phyloP scores from a whole-genome alignment of 2,329 filamentous ascomycete species.

The Fusarium phyllophilum region DNA sequence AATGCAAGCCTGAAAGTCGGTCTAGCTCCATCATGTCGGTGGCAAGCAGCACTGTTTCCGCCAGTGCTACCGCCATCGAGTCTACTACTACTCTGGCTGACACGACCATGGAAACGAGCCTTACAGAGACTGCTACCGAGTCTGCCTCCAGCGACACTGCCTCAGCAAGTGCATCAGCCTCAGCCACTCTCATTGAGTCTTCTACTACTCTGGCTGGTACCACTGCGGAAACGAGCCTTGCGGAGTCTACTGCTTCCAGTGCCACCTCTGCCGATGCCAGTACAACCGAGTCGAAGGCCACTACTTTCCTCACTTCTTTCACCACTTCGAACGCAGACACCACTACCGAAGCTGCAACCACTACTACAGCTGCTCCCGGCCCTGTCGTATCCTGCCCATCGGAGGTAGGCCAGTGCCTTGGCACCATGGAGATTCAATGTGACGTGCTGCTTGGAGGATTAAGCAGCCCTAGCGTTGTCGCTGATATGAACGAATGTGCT shows the following conservation, averaged over 20 bases:
- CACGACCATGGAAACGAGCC: accelerated
- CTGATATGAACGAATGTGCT: not conserved
- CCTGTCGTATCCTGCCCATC: not conserved
- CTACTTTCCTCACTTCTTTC: not conserved
- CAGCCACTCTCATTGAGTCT: accelerated
- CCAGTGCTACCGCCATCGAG: accelerated
- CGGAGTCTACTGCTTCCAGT: not conserved
- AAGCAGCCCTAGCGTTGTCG: accelerated
- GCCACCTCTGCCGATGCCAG: not conserved
- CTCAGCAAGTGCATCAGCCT: not conserved
- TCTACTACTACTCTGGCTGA: not conserved
- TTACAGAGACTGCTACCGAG: not conserved
- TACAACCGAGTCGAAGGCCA: not conserved
- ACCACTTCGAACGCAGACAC: not conserved
- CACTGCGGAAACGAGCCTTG: not conserved
- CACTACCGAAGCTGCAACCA: not conserved
- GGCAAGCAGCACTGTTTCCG: not conserved
- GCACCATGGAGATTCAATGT: not conserved
- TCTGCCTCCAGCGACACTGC: not conserved
- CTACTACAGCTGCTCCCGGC: accelerated
- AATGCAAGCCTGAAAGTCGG: not conserved
- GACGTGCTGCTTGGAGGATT: accelerated
- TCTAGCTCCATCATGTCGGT: accelerated
- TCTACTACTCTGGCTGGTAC: not conserved
- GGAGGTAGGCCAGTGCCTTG: not conserved